Percentiles rank a stretch among this genome's conserved stretches.
Conservation (phyloP, 2,329 filamentous ascomycete genomes). For the Colletotrichum spaethianum region DNA sequence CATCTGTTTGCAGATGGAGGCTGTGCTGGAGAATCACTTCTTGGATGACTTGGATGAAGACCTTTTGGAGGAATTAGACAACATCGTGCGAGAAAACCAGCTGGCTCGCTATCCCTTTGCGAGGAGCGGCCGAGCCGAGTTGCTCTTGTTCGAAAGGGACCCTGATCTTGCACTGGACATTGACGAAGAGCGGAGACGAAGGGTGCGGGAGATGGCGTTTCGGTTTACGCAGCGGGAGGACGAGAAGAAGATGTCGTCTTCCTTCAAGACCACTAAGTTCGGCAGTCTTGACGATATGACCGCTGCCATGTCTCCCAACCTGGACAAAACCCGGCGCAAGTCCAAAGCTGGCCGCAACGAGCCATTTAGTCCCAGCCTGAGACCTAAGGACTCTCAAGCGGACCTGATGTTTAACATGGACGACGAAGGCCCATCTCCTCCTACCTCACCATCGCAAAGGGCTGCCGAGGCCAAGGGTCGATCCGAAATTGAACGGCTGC, state of each 20-base stretch:
- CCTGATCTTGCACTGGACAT: constrained; percentile 76
- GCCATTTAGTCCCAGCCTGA: constrained; percentile 76
- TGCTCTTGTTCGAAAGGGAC: constrained; percentile 74
- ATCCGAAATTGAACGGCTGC: constrained; percentile 37
- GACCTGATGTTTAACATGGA: constrained; percentile 98
- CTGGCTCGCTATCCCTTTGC: constrained; percentile 82
- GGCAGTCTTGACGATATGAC: constrained; percentile 75
- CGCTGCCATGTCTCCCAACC: constrained; percentile 55
- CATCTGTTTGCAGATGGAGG: constrained; percentile 90
- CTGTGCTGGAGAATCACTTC: constrained; percentile 90
- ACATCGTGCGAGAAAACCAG: constrained; percentile 86
- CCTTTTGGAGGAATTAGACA: constrained; percentile 84
- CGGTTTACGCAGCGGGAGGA: constrained; percentile 74
- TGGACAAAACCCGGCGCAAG: constrained; percentile 63
- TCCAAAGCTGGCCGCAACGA: constrained; percentile 66
- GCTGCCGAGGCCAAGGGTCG: constrained; percentile 16
- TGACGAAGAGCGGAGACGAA: constrained; percentile 76
- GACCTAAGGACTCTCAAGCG: constrained; percentile 75
- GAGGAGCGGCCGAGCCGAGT: constrained; percentile 80
- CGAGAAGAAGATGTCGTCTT: constrained; percentile 73
- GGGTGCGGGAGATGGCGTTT: constrained; percentile 83
- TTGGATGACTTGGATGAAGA: constrained; percentile 89
- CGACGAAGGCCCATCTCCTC: constrained; percentile 71
- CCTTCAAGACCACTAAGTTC: constrained; percentile 71
- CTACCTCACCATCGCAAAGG: constrained; percentile 28